Evolutionary conservation across 1,284 basidiomycete species (phyloP).

Genomic region (Ceratobasidium theobromae): DNA sequence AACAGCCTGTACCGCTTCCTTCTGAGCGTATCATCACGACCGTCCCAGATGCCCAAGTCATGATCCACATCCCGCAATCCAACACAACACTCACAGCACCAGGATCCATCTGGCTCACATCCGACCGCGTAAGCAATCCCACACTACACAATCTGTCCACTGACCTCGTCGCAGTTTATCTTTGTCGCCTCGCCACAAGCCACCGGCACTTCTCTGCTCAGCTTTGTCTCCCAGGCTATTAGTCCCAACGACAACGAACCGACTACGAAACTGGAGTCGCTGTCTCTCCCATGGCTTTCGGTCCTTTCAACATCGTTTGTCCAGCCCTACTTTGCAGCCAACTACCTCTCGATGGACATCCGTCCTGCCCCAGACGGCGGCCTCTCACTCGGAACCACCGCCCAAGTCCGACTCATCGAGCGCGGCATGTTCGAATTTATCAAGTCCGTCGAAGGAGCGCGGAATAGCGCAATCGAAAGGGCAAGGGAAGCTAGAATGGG

Average conservation of each 20-base stretch:
- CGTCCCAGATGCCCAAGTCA: conserved; percentile 58
- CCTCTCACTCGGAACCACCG: conserved; percentile 59
- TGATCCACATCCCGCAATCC: conserved; percentile 57
- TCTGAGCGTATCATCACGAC: conserved; percentile 60
- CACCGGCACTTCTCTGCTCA: conserved; percentile 34
- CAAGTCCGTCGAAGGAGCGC: conserved; percentile 67
- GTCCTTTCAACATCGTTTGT: conserved; percentile 70
- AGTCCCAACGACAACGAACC: conserved; percentile 37
- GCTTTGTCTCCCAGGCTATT: not conserved
- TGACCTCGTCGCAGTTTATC: conserved; percentile 55
- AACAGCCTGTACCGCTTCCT: conserved; percentile 63
- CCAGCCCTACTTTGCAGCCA: conserved; percentile 68
- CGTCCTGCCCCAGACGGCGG: conserved; percentile 65
- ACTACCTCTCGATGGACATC: conserved; percentile 66
- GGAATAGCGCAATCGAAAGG: conserved; percentile 73
- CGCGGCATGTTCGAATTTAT: conserved; percentile 72
- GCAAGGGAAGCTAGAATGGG: conserved; percentile 61
- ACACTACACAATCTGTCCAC: not conserved
- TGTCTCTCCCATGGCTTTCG: conserved; percentile 61
- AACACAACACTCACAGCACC: conserved; percentile 55
- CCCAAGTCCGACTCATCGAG: conserved; percentile 67
- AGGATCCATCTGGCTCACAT: conserved; percentile 64
- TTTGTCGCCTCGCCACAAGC: conserved; percentile 48
- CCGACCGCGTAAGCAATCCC: conserved; percentile 60
- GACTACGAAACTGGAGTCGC: conserved; percentile 49